A percentile compares a stretch with the other conserved stretches of the same genome.
Evolutionary conservation across 495 filamentous ascomycete species (phyloP).

Genomic region (Aspergillus asperescens): DNA sequence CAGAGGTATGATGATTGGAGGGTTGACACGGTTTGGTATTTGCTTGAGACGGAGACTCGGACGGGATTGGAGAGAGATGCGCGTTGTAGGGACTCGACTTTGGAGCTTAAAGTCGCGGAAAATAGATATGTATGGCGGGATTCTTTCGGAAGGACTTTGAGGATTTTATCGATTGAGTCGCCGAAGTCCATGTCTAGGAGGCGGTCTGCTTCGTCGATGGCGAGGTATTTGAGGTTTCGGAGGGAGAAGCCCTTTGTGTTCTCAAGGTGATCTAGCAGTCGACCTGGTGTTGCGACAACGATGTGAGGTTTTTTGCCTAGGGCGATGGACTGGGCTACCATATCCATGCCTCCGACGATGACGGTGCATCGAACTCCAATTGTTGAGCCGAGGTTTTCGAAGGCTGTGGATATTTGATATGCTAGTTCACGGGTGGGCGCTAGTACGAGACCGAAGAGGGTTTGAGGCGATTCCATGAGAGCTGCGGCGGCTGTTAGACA

Average conservation of each 20-base stretch:
- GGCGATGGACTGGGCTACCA: constrained; percentile 82
- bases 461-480: constrained; percentile 74
- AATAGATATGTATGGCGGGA: constrained; percentile 81
- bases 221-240: constrained; percentile 71
- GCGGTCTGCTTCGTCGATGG: constrained; percentile 93
- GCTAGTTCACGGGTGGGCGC: constrained; percentile 92
- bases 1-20: constrained; percentile 78
- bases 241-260: constrained; percentile 95
- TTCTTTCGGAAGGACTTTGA: constrained; percentile 69
- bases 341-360: constrained; percentile 90
- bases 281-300: constrained; percentile 78
- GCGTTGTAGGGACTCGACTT: constrained; percentile 86
- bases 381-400: constrained; percentile 76
- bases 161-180: constrained; percentile 83
- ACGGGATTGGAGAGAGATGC: constrained; percentile 78
- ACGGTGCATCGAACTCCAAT: constrained; percentile 75
- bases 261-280: constrained; percentile 88
- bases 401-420: constrained; percentile 77
- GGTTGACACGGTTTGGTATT: constrained; percentile 84
- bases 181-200: constrained; percentile 94
- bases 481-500: constrained; percentile 25
- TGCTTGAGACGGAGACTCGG: constrained; percentile 68
- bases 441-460: constrained; percentile 73
- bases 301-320: constrained; percentile 90
- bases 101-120: constrained; percentile 86